Base-by-base conservation (phyloP, 176 grass and related monocot species). In the Aegilops longissima region DNA sequence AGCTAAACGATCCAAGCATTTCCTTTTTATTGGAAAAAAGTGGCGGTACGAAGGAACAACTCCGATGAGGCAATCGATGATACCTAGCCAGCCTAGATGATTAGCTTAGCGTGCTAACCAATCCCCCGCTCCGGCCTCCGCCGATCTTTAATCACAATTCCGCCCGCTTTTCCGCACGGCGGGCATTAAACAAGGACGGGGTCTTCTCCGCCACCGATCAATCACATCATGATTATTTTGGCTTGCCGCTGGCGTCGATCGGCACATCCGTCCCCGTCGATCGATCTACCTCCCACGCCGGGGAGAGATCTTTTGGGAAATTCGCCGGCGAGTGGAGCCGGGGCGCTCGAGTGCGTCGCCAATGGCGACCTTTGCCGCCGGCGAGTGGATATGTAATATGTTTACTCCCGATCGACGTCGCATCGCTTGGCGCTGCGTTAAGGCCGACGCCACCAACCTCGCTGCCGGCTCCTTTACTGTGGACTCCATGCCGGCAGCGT, bases 141-240 rank as follows among this genome's bases (percentile, higher is more conserved):
- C 82, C 49, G 9, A 76, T 77, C 81, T 54, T 80, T 76, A 6
- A 17, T 52, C 14, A 10, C 21, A 24, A 18, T 36, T 44, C 25
- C 35, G 4, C 18, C 39, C 9, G 16, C 45, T 42, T 83, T 72
- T 45, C 30, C 62, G 62, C 68, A 80, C 76, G 77, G 80, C 74
- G 62, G 36, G 20, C 56, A 86, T 18, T 88, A 85, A 85, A 88
- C 71, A 88, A 88, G 78, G 86, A 81, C 86, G 89, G 30, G 21
- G 52, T 7, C 13, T 71, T 82, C 30, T 23, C 30, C 29, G 79
- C 79, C 25, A 42, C 25, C 39, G 52, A 65, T 83, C 86, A 17
- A 85, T 88, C 64, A 44, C 85, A 85, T 66, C 82, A 85, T 91
- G 63, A 88, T 85, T 77, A 87, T 39, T 12, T 24, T 64, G 20